Conservation (phyloP, 2,329 filamentous ascomycete genomes). For the Exserohilum rostratum region DNA sequence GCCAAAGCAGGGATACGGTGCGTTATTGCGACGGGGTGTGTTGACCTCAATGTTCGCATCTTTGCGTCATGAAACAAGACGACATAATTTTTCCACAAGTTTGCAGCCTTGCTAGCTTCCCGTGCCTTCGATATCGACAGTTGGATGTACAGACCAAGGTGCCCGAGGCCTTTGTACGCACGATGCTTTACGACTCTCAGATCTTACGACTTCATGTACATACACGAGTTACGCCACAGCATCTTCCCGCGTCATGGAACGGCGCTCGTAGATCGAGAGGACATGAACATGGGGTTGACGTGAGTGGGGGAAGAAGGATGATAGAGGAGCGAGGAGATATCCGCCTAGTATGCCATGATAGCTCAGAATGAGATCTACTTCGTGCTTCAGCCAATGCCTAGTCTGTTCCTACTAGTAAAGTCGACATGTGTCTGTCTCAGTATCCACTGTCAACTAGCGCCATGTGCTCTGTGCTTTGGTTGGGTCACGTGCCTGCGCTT, state of each 20-base stretch:
- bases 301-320: constrained; percentile 3
- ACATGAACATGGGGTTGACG: constrained; percentile 9
- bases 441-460: too few species aligned
- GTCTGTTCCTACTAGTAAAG: neutral
- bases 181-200: constrained; percentile 6
- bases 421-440: too few species aligned
- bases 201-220: constrained; percentile 32
- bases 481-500: constrained; percentile 6
- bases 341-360: constrained; percentile 1
- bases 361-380: constrained; percentile 5
- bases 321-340: constrained; percentile 8
- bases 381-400: neutral
- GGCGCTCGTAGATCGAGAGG: constrained; percentile 9
- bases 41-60: constrained; percentile 78
- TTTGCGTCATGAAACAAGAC: constrained; percentile 64
- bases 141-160: constrained; percentile 13
- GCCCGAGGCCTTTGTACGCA: neutral
- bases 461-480: neutral
- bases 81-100: neutral
- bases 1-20: constrained; percentile 74
- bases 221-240: constrained; percentile 23
- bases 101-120: constrained; percentile 6
- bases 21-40: constrained; percentile 85
- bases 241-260: constrained; percentile 10
- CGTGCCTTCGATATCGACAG: constrained; percentile 11